Conservation (phyloP, 441 rosid species). For the Brassica hybrid region DNA sequence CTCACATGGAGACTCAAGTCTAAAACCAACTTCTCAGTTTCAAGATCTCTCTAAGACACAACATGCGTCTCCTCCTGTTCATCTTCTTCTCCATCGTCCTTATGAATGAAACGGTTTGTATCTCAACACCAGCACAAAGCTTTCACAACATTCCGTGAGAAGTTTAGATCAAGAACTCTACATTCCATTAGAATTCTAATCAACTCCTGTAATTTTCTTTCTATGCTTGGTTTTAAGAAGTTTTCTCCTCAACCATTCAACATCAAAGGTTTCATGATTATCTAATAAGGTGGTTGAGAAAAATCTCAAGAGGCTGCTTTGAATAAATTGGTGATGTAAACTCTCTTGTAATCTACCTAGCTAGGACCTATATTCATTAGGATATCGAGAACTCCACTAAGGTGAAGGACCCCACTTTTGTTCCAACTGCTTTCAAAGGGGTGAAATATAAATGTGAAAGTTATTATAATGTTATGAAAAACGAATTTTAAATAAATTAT, state of each 20-base stretch:
- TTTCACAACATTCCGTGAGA: conserved; percentile 31
- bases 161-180: conserved; percentile 27
- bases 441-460: conserved; percentile 11
- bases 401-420: conserved; percentile 32
- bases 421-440: conserved; percentile 15
- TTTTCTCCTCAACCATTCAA: conserved; percentile 9
- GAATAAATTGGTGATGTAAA: conserved; percentile 11
- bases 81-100: conserved; percentile 14
- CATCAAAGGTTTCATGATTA: conserved; percentile 20
- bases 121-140: conserved; percentile 23
- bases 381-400: conserved; percentile 32
- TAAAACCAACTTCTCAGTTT: conserved; percentile 18
- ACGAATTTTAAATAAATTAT: conserved; percentile 1
- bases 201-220: background rate
- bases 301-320: conserved; percentile 31
- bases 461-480: conserved; percentile 30
- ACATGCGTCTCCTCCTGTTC: conserved; percentile 16
- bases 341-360: background rate
- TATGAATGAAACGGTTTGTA: conserved; percentile 7
- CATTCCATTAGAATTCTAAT: conserved; percentile 22
- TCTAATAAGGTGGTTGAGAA: conserved; percentile 29
- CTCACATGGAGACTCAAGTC: conserved; percentile 19
- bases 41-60: conserved; percentile 19
- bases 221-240: conserved; percentile 1
- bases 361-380: conserved; percentile 6